These are phyloP conservation scores for Elaphomyces granulatus DNA, from an alignment of 495 filamentous ascomycete species.

Conservation along the genomic window DNA sequence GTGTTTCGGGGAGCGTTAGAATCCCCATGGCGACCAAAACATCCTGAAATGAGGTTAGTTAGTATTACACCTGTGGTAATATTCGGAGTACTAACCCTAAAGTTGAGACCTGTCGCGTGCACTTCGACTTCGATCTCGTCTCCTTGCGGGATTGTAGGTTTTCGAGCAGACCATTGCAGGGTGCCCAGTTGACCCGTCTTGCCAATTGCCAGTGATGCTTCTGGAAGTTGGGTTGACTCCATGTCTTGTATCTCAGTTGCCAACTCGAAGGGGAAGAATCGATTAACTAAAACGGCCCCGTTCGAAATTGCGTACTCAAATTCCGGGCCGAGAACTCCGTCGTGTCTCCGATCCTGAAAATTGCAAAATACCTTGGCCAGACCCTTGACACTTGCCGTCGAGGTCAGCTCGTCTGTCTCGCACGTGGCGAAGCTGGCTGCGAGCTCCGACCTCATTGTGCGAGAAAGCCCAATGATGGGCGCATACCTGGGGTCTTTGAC, in stretches of 20 bases:
- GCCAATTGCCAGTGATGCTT: constrained; percentile 8
- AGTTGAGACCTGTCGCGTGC: constrained; percentile 28
- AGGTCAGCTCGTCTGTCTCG: constrained; percentile 5
- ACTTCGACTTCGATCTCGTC: constrained; percentile 25
- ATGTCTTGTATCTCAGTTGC: no score
- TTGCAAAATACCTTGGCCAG: background rate
- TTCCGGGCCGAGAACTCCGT: constrained; percentile 4
- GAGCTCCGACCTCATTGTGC: constrained; percentile 13
- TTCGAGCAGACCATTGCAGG: constrained; percentile 12
- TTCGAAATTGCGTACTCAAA: constrained; percentile 8
- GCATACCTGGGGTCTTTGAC: constrained; percentile 1
- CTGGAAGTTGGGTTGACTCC: background rate
- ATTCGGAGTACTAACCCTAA: constrained; percentile 15
- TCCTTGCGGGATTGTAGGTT: constrained; percentile 1
- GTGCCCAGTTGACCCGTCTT: constrained; percentile 15
- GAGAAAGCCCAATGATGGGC: constrained; percentile 3
- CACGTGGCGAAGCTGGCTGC: constrained; percentile 6
- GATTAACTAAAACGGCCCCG: constrained; percentile 5
- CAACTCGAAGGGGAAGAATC: constrained; percentile 6
- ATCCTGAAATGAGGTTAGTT: constrained; percentile 26
- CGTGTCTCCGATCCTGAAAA: background rate
- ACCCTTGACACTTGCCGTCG: background rate
- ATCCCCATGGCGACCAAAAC: constrained; percentile 20
- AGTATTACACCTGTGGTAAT: no score
- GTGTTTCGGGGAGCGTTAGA: background rate